Base-by-base conservation (phyloP, 129 eudicot species). In the Chrysanthemum lavandulifolium region DNA sequence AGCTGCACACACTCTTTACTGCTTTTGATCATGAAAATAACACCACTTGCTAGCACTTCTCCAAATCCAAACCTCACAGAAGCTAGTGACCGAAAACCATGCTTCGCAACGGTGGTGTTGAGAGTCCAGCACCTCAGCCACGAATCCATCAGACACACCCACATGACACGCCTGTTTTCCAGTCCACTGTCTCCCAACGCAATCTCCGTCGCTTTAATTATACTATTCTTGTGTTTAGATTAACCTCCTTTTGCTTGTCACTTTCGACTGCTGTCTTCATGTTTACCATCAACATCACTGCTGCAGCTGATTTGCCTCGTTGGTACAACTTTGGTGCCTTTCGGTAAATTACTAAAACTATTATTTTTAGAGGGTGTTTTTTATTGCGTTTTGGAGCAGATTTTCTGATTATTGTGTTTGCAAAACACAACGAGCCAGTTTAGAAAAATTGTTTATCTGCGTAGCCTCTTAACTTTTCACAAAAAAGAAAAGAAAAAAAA, bases 311-410 rank as follows among this genome's bases (percentile, higher is more conserved):
- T 62, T 63, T 84, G 3, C 89, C 86, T 60, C 85, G 66, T 29
- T 89, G 89, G 89, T 56, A 75, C 81, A 77, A 86, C 55, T 89
- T 83, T 57, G 91, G 82, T 19, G 86, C 91, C 21, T 86, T 81
- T 70, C 82, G 96, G 91, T 89, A 79, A 48, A 16, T 36, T 68
- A 51, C 18, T 57, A 57, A 16, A 1, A 53, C 6, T 13, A 5
- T 1, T 11, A 10, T 53, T 52, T n/a, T 52, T 52, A 13, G 8
- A 40, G 45, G 45, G 45, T 40, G 8, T 36, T 36, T 36, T 0
- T 1, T 7, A 36, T 5, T 5, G 43, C 43, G 4, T 40, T 1
- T 40, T 7, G 10, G 47, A 40, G 10, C 47, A 40, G 2, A 40
- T 4, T 40, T 6, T 3, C 5, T 21, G 23, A 21, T 21, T 1